Conservation (phyloP, 192 early-diverging fungal genomes). For the Tieghemiomyces parasiticus region DNA sequence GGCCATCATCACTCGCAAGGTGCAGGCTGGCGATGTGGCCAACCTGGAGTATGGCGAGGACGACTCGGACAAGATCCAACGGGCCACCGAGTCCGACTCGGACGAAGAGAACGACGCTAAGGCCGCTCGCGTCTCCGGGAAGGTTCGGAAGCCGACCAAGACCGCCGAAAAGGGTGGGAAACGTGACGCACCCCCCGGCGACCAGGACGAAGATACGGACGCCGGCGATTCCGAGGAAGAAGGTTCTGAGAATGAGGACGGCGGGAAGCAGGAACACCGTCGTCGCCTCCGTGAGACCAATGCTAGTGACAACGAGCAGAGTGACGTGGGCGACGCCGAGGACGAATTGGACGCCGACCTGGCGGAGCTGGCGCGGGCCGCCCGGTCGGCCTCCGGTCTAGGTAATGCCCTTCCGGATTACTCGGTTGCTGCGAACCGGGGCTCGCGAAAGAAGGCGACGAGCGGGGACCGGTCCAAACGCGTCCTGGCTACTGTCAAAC, state of each 20-base stretch:
- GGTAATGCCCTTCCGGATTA: not conserved
- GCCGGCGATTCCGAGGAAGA: conserved; percentile 25
- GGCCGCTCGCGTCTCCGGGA: not conserved
- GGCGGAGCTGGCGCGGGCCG: conserved; percentile 15
- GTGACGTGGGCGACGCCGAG: conserved; percentile 8
- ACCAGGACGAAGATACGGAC: conserved; percentile 22
- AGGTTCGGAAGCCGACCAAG: conserved; percentile 16
- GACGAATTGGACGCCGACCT: conserved; percentile 22
- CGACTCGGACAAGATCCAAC: conserved; percentile 16
- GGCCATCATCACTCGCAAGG: conserved; percentile 24
- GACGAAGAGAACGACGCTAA: conserved; percentile 15
- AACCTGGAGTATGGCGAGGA: conserved; percentile 9
- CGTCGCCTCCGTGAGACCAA: not conserved
- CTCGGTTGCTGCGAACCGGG: not conserved
- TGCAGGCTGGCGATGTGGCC: conserved; percentile 25
- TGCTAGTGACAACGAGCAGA: not conserved
- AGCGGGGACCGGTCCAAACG: not conserved
- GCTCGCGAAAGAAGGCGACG: not conserved
- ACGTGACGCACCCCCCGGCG: conserved; percentile 28
- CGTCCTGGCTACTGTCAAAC: not conserved
- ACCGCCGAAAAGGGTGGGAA: conserved; percentile 21
- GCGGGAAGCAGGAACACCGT: not conserved
- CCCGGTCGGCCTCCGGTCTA: not conserved
- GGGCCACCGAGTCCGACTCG: too few species aligned
- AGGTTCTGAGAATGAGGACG: conserved; percentile 20